These are phyloP conservation scores for Eucalyptus pauciflora DNA, from an alignment of 345 rosid species.

Conservation along the genomic window DNA sequence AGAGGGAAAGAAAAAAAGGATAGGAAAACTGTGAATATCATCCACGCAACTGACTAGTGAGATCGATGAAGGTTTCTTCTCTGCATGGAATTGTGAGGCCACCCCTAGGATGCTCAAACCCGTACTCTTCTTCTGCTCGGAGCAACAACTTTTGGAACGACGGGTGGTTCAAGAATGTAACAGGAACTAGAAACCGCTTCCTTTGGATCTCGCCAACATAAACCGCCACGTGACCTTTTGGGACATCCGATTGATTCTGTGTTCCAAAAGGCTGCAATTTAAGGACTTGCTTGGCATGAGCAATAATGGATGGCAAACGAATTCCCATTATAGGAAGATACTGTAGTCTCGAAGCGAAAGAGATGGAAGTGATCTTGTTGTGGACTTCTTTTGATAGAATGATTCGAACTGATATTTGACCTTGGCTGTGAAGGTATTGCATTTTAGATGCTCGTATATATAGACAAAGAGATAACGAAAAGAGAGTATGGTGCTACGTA, in stretches of 20 bases:
- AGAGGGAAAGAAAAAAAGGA: neutral
- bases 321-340: conserved; percentile 1
- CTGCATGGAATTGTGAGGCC: conserved; percentile 16
- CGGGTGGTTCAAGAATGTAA: neutral
- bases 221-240: conserved; percentile 27
- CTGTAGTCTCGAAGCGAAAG: neutral
- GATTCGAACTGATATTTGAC: neutral
- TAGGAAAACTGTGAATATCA: neutral
- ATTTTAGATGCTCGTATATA: neutral
- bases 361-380: neutral
- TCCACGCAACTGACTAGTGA: neutral
- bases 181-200: conserved; percentile 20
- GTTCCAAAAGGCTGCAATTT: conserved; percentile 11
- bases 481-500: too few species aligned
- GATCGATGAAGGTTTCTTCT: conserved; percentile 4
- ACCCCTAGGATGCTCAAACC: conserved; percentile 5
- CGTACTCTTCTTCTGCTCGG: neutral
- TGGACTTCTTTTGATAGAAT: neutral
- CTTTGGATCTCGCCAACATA: conserved; percentile 33
- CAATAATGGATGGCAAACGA: conserved; percentile 9
- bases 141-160: neutral
- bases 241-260: conserved; percentile 11
- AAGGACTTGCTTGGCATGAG: conserved; percentile 15
- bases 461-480: neutral
- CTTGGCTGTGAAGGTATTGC: neutral